Evolutionary conservation across 768 basidiomycete genomes (phyloP).

Genomic region (Cyathus striatus): DNA sequence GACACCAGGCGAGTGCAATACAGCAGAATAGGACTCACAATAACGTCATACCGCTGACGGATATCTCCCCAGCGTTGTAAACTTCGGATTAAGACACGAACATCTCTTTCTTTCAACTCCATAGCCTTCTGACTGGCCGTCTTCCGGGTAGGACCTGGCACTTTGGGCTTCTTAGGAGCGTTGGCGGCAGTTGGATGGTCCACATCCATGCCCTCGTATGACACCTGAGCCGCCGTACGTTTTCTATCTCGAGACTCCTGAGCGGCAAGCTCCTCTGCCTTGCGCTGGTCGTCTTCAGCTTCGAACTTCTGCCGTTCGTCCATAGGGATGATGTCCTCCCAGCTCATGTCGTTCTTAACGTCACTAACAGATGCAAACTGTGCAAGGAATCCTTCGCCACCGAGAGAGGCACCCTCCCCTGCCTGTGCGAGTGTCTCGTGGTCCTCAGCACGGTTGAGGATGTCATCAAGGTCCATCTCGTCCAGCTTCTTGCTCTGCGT

Average conservation of each 20-base stretch:
- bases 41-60: conserved; percentile 87
- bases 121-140: conserved; percentile 90
- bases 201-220: conserved; percentile 93
- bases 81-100: conserved; percentile 91
- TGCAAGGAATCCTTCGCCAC: conserved; percentile 94
- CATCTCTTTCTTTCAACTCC: conserved; percentile 96
- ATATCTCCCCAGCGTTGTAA: conserved; percentile 98
- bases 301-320: conserved; percentile 86
- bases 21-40: conserved; percentile 51
- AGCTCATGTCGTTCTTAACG: conserved; percentile 96
- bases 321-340: conserved; percentile 98
- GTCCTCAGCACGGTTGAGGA: conserved; percentile 93
- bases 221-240: conserved; percentile 79
- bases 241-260: conserved; percentile 74
- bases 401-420: conserved; percentile 87
- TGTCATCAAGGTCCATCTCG: conserved; percentile 98
- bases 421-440: conserved; percentile 88
- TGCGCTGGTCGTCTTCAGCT: conserved; percentile 71
- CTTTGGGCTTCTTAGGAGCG: conserved; percentile 70
- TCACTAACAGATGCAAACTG: conserved; percentile 96
- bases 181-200: conserved; percentile 62
- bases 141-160: conserved; percentile 73
- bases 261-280: conserved; percentile 64
- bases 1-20: conserved; percentile 1
- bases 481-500: conserved; percentile 94